phyloP scores from a whole-genome alignment of 2,329 filamentous ascomycete genomes.

The Alternaria sp. region DNA sequence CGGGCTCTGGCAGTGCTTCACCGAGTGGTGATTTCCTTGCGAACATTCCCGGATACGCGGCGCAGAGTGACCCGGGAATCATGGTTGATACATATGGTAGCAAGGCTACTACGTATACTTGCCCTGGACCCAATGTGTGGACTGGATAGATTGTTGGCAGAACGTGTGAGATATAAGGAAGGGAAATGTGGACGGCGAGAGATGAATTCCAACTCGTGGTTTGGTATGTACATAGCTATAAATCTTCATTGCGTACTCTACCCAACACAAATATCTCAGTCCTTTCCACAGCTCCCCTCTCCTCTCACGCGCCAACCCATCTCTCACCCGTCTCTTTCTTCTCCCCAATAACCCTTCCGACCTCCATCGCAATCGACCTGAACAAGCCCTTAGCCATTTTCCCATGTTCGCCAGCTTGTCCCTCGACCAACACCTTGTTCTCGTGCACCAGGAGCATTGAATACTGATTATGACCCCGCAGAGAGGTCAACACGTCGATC shows the following conservation, averaged over 20 bases:
- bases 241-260: neutral
- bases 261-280: neutral
- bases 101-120: slow-evolving; percentile 55
- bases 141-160: slow-evolving; percentile 44
- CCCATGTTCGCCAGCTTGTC: neutral
- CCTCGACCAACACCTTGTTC: neutral
- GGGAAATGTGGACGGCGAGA: neutral
- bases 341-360: neutral
- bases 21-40: slow-evolving; percentile 53
- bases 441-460: neutral
- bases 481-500: neutral
- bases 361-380: neutral
- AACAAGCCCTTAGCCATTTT: neutral
- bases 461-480: neutral
- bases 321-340: neutral
- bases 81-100: slow-evolving; percentile 59
- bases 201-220: neutral
- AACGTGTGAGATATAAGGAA: neutral
- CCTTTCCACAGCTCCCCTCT: neutral
- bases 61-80: slow-evolving; percentile 57
- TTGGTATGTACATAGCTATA: neutral
- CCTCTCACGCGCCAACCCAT: neutral
- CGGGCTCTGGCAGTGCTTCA: slow-evolving; percentile 55
- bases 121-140: slow-evolving; percentile 59
- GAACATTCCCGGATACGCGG: slow-evolving; percentile 52